phyloP scores from a whole-genome alignment of 2,329 filamentous ascomycete species.

The Exophiala mesophila region DNA sequence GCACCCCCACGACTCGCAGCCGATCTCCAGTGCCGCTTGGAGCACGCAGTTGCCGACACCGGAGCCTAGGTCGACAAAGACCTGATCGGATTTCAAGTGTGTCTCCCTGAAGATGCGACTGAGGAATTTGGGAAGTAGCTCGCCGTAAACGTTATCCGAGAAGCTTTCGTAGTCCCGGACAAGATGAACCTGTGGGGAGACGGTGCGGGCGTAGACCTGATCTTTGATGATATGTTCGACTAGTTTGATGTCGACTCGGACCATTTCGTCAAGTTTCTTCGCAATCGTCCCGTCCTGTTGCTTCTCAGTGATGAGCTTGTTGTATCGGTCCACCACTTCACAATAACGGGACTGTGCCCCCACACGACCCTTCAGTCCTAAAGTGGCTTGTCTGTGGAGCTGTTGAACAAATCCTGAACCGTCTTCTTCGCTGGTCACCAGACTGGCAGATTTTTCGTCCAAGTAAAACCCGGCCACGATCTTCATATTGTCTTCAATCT shows the following conservation, averaged over 20 bases:
- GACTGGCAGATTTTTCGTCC: conserved; percentile 60
- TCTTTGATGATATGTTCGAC: conserved; percentile 70
- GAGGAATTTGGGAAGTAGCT: conserved; percentile 79
- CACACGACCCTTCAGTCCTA: conserved; percentile 46
- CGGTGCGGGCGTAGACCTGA: conserved; percentile 87
- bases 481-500: conserved; percentile 65
- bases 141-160: conserved; percentile 90
- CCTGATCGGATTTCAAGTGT: conserved; percentile 71
- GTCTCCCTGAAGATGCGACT: conserved; percentile 75
- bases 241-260: conserved; percentile 65
- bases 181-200: conserved; percentile 80
- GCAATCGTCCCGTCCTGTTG: conserved; percentile 67
- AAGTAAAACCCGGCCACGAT: conserved; percentile 73
- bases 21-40: conserved; percentile 87
- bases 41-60: conserved; percentile 94
- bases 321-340: conserved; percentile 70
- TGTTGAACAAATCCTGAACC: conserved; percentile 64
- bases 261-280: conserved; percentile 64
- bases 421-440: conserved; percentile 65
- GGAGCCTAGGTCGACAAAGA: conserved; percentile 92
- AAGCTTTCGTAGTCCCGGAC: conserved; percentile 83
- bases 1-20: conserved; percentile 92
- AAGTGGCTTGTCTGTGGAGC: conserved; percentile 67
- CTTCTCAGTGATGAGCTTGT: conserved; percentile 61
- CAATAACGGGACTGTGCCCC: conserved; percentile 61